These are phyloP conservation scores for Stylonectria norvegica DNA, from an alignment of 2,329 filamentous ascomycete species.

Conservation along the genomic window DNA sequence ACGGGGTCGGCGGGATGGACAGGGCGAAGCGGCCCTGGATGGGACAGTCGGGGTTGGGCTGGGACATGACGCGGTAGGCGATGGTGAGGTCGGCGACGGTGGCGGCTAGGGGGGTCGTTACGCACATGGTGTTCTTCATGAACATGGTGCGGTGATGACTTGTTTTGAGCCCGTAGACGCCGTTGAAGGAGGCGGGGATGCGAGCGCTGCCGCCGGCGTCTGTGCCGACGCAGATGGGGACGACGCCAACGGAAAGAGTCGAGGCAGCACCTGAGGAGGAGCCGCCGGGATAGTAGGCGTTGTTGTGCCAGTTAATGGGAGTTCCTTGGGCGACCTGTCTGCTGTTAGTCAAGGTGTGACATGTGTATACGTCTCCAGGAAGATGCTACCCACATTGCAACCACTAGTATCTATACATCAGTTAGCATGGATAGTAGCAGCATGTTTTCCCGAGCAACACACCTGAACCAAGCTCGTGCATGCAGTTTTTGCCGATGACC, in stretches of 20 bases:
- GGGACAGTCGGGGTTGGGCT: slow-evolving; percentile 62
- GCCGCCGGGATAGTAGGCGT: slow-evolving; percentile 73
- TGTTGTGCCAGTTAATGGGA: slow-evolving; percentile 74
- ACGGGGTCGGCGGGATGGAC: slow-evolving; percentile 43
- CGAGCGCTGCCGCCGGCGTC: slow-evolving; percentile 75
- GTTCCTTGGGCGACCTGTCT: slow-evolving; percentile 62
- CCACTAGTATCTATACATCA: slow-evolving; percentile 80
- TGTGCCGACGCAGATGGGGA: slow-evolving; percentile 72
- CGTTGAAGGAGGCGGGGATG: slow-evolving; percentile 72
- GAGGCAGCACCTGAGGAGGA: slow-evolving; percentile 77
- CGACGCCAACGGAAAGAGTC: slow-evolving; percentile 63
- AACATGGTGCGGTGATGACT: slow-evolving; percentile 66
- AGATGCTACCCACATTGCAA: slow-evolving; percentile 56
- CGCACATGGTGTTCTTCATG: slow-evolving; percentile 53
- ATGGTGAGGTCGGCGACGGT: slow-evolving; percentile 75
- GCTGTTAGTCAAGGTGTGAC: slow-evolving; percentile 37
- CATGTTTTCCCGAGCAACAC: slow-evolving; percentile 33
- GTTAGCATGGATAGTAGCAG: slow-evolving; percentile 11
- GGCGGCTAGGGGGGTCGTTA: slow-evolving; percentile 71
- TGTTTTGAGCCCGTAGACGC: slow-evolving; percentile 77
- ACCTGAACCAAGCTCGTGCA: slow-evolving; percentile 75
- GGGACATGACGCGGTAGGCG: slow-evolving; percentile 77
- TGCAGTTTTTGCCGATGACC: slow-evolving; percentile 71
- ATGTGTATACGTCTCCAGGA: too few species aligned
- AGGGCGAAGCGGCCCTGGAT: slow-evolving; percentile 62